These are phyloP conservation scores for Cordyceps fumosorosea DNA, from an alignment of 2,329 filamentous ascomycete genomes.

Conservation along the genomic window DNA sequence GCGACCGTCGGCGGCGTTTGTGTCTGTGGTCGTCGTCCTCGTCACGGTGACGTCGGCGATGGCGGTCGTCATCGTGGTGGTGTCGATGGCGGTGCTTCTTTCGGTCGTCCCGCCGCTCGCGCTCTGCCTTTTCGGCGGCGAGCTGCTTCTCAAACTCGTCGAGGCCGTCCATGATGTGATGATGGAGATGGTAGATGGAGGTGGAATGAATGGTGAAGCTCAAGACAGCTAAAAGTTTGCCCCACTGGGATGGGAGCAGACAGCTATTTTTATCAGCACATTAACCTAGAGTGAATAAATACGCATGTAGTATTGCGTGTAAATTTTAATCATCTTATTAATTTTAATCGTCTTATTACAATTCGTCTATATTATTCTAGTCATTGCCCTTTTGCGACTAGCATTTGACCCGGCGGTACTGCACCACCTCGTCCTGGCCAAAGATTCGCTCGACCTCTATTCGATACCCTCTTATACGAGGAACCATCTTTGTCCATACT, in stretches of 20 bases:
- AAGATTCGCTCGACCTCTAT: conserved; percentile 38
- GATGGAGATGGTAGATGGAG: not conserved
- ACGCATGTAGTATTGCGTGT: not conserved
- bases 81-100: conserved; percentile 32
- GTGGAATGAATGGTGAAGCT: not conserved
- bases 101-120: conserved; percentile 33
- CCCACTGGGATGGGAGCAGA: not conserved
- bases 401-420: conserved; percentile 23
- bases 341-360: not conserved
- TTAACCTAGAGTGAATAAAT: too few relatives aligned
- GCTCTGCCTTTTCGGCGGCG: conserved; percentile 54
- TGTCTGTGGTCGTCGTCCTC: conserved; percentile 30
- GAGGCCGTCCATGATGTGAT: conserved; percentile 42
- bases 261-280: not conserved
- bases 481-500: conserved; percentile 45
- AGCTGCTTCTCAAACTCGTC: conserved; percentile 74
- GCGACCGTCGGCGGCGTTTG: conserved; percentile 25
- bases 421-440: conserved; percentile 34
- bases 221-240: conserved; percentile 4
- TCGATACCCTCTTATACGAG: conserved; percentile 42
- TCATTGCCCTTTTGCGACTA: not conserved
- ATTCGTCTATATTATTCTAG: too few relatives aligned
- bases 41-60: conserved; percentile 37
- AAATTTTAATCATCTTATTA: not conserved
- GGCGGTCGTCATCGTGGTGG: not conserved